Evolutionary conservation across 2,329 filamentous ascomycete genomes (phyloP).

Genomic region (Cercospora citrullina): DNA sequence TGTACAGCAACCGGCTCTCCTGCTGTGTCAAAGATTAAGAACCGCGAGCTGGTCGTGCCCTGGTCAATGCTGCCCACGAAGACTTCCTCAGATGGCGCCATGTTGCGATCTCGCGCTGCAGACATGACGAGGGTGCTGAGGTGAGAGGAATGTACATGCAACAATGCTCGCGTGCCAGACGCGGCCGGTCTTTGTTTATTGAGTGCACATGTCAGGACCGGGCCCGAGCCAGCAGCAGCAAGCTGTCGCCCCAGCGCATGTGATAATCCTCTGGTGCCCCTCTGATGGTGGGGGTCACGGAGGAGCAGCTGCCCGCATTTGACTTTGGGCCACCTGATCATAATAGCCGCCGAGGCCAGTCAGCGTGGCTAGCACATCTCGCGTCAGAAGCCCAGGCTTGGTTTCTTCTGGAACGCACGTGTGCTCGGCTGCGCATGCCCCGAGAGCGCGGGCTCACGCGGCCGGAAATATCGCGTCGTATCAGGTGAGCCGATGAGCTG

Average conservation of each 20-base stretch:
- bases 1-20: constrained; percentile 79
- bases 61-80: constrained; percentile 90
- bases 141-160: constrained; percentile 2
- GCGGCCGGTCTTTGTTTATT: constrained; percentile 19
- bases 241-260: constrained; percentile 23
- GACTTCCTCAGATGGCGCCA: constrained; percentile 47
- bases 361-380: not conserved
- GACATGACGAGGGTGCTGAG: not conserved
- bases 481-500: not conserved
- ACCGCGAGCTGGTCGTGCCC: constrained; percentile 84
- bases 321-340: constrained; percentile 10
- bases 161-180: constrained; percentile 18
- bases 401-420: not conserved
- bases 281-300: constrained; percentile 11
- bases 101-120: constrained; percentile 9
- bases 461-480: not conserved
- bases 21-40: constrained; percentile 81
- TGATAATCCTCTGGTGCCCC: constrained; percentile 18
- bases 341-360: not conserved
- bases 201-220: constrained; percentile 12
- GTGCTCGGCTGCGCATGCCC: constrained; percentile 1
- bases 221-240: not conserved
- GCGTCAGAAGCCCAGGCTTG: not conserved
- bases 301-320: constrained; percentile 16
- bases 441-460: not conserved